Conservation (phyloP, 2,329 filamentous ascomycete species). For the Pseudogymnoascus pannorum region DNA sequence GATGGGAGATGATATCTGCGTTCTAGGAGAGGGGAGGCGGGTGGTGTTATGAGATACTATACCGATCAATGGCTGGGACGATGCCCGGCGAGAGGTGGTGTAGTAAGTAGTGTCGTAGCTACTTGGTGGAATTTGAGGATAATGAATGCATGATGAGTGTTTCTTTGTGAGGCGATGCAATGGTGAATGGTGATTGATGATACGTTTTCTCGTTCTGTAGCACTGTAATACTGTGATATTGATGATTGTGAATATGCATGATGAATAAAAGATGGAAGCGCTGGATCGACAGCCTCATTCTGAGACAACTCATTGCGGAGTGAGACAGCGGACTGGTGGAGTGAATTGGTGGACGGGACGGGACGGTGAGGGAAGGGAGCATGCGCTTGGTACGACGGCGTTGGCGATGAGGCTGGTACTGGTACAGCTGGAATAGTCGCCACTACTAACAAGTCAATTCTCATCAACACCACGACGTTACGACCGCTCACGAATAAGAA, state of each 20-base stretch:
- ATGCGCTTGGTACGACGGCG: neutral
- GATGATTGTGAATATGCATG: neutral
- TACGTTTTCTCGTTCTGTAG: too few species aligned
- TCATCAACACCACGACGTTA: neutral
- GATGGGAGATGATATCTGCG: constrained; percentile 3
- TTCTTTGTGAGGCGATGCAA: neutral
- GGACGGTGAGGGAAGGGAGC: neutral
- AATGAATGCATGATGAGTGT: neutral
- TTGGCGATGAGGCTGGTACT: neutral
- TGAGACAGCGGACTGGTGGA: neutral
- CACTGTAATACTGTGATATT: neutral
- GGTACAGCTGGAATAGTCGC: neutral
- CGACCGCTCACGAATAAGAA: neutral
- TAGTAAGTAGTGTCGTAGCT: neutral
- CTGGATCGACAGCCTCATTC: neutral
- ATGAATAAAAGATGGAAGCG: neutral
- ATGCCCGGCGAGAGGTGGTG: neutral
- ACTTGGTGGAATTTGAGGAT: constrained; percentile 2
- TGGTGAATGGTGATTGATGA: neutral
- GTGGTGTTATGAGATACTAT: neutral
- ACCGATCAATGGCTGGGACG: neutral
- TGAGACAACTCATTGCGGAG: neutral
- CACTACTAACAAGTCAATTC: neutral
- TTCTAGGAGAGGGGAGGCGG: neutral
- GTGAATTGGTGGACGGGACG: neutral